Evolutionary conservation across 2,329 filamentous ascomycete genomes (phyloP).

Genomic region (Penicillium olsonii): DNA sequence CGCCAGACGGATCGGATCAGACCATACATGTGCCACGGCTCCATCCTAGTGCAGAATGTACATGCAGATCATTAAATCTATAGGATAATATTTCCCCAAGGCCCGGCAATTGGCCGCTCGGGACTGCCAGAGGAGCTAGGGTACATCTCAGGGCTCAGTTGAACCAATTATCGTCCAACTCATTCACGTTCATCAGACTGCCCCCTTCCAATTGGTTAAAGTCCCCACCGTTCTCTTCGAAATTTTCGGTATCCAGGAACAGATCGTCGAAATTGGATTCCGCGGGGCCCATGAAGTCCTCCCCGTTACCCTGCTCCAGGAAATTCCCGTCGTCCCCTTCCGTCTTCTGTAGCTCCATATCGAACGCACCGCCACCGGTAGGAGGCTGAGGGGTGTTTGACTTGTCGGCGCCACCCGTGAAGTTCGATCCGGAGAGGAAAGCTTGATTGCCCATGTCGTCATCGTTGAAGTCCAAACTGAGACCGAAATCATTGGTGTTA

Average conservation of each 20-base stretch:
- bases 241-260: slow-evolving; percentile 44
- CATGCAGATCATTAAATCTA: slow-evolving; percentile 15
- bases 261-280: slow-evolving; percentile 49
- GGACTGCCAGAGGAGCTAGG: background rate
- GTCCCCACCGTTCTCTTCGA: slow-evolving; percentile 36
- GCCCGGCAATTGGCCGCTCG: background rate
- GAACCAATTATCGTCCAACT: slow-evolving; percentile 46
- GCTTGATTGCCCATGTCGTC: slow-evolving; percentile 41
- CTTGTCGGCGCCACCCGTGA: slow-evolving; percentile 24
- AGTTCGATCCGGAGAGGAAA: slow-evolving; percentile 38
- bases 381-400: slow-evolving; percentile 15
- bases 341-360: slow-evolving; percentile 37
- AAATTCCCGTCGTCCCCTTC: slow-evolving; percentile 19
- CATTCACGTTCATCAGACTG: slow-evolving; percentile 40
- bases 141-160: slow-evolving; percentile 19
- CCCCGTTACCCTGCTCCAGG: slow-evolving; percentile 26
- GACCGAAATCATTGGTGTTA: slow-evolving; percentile 38
- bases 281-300: slow-evolving; percentile 41
- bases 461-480: slow-evolving; percentile 44
- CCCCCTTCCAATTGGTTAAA: slow-evolving; percentile 39
- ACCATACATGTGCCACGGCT: background rate
- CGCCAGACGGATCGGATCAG: too few species aligned
- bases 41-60: slow-evolving; percentile 10
- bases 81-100: slow-evolving; percentile 6
- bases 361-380: slow-evolving; percentile 38